Evolutionary conservation across 345 rosid genomes (phyloP), one percentile per base, ranked within the genome.

Genomic region (Gossypium herbaceum): DNA sequence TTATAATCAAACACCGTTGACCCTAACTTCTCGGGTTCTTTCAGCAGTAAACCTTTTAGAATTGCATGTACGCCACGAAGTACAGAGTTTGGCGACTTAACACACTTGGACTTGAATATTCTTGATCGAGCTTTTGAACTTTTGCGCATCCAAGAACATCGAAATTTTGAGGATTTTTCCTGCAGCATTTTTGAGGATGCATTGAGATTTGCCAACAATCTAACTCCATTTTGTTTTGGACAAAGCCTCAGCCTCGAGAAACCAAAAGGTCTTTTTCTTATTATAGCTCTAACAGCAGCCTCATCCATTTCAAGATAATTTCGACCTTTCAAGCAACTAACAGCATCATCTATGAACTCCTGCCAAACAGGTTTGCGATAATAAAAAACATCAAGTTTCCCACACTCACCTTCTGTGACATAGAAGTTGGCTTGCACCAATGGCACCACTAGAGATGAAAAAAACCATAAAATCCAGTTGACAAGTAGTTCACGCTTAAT

Each of bases 401-500:
- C 93, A 82, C 79, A 83, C 82, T 91, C 90, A 76, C 79, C 89
- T 88, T 94, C 97, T 45, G 97, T 90, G 64, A 84, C 88, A 75
- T 92, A 91, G 83, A 94, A 94, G 79, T 92, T 85, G 68, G 92
- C 84, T 81, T n/a, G 83, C 52, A 92, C 82, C 75, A 94, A 13
- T 63, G 93, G 91, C 76, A 84, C 88, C 77, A 94, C 87, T 74
- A 94, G 75, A 81, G 51, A 75, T 11, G 86, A 79, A 73, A 94
- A 94, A 68, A 92, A 83, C 98, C 98, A 92, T 80, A 81, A 81
- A 72, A 89, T 87, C 97, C 97, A 94, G 77, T 85, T 91, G 59
- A 70, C 73, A 15, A 88, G 72, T 72, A 91, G 83, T 77, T 74
- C 69, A 10, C 84, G 85, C 81, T 87, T 90, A 75, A 81, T 54